These are phyloP conservation scores for Tuber brumale DNA, from an alignment of 495 filamentous ascomycete genomes.

Conservation along the genomic window DNA sequence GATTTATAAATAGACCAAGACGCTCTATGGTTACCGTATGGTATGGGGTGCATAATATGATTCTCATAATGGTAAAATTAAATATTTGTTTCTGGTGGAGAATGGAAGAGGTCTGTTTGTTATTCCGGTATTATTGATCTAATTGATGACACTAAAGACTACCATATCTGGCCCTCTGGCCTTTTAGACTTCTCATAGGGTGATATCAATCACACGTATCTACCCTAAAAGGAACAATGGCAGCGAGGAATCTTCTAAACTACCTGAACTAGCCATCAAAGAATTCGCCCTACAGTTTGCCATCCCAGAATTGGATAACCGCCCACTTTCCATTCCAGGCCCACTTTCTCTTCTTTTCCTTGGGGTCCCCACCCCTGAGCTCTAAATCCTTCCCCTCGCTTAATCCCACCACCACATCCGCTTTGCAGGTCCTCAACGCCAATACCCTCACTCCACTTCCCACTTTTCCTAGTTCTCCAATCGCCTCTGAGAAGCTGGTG, in stretches of 20 bases:
- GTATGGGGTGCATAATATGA: not conserved
- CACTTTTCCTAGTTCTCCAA: slow-evolving; percentile 70
- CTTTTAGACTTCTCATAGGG: not conserved
- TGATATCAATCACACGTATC: not conserved
- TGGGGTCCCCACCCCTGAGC: slow-evolving; percentile 62
- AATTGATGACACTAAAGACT: not conserved
- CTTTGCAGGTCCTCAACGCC: slow-evolving; percentile 88
- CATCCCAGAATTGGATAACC: slow-evolving; percentile 79
- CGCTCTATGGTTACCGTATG: not conserved
- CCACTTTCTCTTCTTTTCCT: slow-evolving; percentile 75
- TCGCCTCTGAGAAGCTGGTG: slow-evolving; percentile 75
- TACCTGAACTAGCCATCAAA: slow-evolving; percentile 1
- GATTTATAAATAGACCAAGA: not conserved
- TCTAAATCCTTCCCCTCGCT: slow-evolving; percentile 71
- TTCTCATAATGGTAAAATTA: not conserved
- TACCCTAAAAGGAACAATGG: not conserved
- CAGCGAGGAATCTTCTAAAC: not conserved
- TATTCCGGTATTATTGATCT: not conserved
- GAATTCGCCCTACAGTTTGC: slow-evolving; percentile 48
- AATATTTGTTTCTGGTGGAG: not conserved
- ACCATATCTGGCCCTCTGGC: not conserved
- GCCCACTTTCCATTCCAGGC: slow-evolving; percentile 98
- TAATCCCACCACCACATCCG: slow-evolving; percentile 90
- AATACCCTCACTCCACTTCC: slow-evolving; percentile 73
- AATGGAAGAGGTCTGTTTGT: not conserved